Evolutionary conservation across 768 basidiomycete species (phyloP), one percentile per base, ranked within the genome.

Genomic region (Paxillus involutus): DNA sequence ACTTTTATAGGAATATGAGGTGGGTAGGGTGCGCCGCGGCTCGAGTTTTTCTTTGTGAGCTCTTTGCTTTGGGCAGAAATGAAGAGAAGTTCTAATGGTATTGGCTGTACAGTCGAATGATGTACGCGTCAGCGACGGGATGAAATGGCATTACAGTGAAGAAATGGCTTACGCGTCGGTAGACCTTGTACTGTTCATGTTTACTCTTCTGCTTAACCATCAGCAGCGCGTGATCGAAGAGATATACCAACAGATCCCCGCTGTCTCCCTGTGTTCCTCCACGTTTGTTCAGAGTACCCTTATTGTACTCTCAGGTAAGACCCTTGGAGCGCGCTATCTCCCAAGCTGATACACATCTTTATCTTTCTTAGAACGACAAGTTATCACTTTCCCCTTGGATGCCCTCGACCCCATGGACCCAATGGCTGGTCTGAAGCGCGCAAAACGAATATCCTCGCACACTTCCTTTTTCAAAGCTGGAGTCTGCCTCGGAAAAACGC

Each of bases 381-480:
- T 98, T 6, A 86, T 96, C 46, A 97, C 96, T 1, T 98, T 97
- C 76, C 94, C 94, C 0, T 77, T 99, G 13, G 97, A 99, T 21
- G 88, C 92, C 6, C 77, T 99, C 40, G 92, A 97, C 62, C 86
- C 88, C 2, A 82, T 84, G 63, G 97, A 99, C 64, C 94, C 96
- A 0, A 82, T 88, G 71, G 87, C 91, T 3, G 94, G 94, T 1
- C 73, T 97, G 55, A 97, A 94, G 72, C 86, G 95, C 11, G 95
- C 93, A 2, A 97, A 97, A 72, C 84, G 93, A 53, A 94, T 98
- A 64, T 91, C 96, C 0, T 89, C 93, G 0, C 95, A 98, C 69
- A 98, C 94, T 0, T 89, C 93, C 2, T 98, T 98, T 75, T 98
- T 99, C 83, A 98, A 98, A 72, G 89, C 92, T 9, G 97, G 97